Evolutionary conservation across 495 filamentous ascomycete species (phyloP), one percentile per base, ranked within the genome.

Genomic region (Cudoniella acicularis): DNA sequence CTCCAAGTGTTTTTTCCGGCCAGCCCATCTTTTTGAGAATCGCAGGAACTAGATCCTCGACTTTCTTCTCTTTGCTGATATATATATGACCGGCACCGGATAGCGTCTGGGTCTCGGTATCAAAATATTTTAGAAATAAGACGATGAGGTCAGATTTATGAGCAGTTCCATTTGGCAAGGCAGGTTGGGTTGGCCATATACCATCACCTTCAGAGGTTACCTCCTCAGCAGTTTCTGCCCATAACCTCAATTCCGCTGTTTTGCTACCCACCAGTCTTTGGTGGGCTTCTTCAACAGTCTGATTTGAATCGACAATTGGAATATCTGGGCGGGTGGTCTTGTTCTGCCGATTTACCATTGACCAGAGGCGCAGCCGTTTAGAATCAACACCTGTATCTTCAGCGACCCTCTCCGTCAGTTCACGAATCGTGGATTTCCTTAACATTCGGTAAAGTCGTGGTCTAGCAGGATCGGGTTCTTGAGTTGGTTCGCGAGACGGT

Each of bases 281-380:
- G 62, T 83, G 83, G 56, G 88, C 88, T 46, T 95, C 89, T 66
- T 96, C 93, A 16, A 97, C 76, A 4, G 87, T 90, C 72, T 90
- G 87, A n/a, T 85, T 78, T 1, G 81, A 73, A 56, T 94, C 89
- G 59, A 79, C 79, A 49, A 98, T 82, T 3, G 92, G 89, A 49
- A 88, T 84, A 68, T 99, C 94, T 0, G 95, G 94, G 23, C 94
- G 83, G 45, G 88, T 87, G 0, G 94, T 98, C 75, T 96, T 96
- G 69, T 99, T 99, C 67, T 99, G 94, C 10, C 94, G 89, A 66
- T 96, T 97, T 0, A 99, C 95, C 91, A 99, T 96, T 41, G 89
- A 84, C 95, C 94, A 98, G 46, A 96, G 79, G 25, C 94, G 84
- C 20, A 98, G 71, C 27, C 79, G 78, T 43, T 81, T 80, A 2